Base-by-base conservation (phyloP, 768 basidiomycete genomes). In the Pleurotus pulmonarius region DNA sequence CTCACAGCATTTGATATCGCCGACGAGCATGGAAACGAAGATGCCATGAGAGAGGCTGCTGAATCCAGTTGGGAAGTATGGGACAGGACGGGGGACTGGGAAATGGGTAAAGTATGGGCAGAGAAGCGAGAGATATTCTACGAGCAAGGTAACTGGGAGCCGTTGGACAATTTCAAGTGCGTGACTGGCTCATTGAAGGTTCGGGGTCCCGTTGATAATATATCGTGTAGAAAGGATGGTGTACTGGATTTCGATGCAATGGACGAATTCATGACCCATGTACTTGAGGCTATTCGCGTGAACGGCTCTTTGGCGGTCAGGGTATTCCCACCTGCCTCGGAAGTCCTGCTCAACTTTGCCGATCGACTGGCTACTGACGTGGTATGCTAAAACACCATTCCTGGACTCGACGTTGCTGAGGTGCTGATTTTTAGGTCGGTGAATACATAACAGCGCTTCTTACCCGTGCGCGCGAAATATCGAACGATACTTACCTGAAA, bases 41-140 rank as follows among this genome's bases (percentile, higher is more conserved):
- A 59, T 1, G 81, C 73, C 11, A 98, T 98, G 95, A 76, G 79
- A 52, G 85, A 90, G 54, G 88, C 87, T 0, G 92, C 94, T 4
- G 83, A 83, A 55, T 83, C 90, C 0, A 88, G 90, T 64, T 98
- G 94, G 94, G 83, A 88, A 59, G 83, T 97, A 0, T 90, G 87
- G 81, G 78, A 80, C 55, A 70, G 61, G 12, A 69, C 63, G 34
- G 76, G 69, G 9, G 89, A 92, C 56, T 95, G 92, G 92, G 95
- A 96, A 70, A 85, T 97, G 77, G 92, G 92, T 0, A 88, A 92
- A 61, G 87, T 95, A 15, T 99, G 96, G 92, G 87, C 91, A 1
- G 95, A 99, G 72, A 95, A 96, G 74, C 76, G 90, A 45, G 94
- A 96, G 68, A 86, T 98, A 18, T 94, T 98, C 63, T 98, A 96